These are phyloP conservation scores for Cutaneotrichosporon mucoides DNA, from an alignment of 1,284 basidiomycete species.

Conservation along the genomic window DNA sequence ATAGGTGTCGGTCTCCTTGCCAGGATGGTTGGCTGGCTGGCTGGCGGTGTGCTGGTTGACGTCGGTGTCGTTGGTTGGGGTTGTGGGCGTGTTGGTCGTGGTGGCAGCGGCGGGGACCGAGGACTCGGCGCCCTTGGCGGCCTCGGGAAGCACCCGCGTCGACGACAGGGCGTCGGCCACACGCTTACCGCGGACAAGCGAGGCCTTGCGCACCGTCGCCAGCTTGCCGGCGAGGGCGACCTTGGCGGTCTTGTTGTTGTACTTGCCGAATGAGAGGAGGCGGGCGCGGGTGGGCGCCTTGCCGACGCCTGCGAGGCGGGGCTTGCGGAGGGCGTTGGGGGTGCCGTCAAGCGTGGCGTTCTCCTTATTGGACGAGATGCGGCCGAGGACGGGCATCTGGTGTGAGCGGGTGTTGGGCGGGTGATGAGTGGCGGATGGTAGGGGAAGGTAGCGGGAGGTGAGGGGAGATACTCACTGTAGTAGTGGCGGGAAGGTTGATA, in stretches of 20 bases:
- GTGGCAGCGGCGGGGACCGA: too few species aligned
- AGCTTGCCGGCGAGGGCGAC: not conserved
- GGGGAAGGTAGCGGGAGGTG: not conserved
- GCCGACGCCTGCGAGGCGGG: slow-evolving; percentile 12
- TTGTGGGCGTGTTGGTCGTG: too few species aligned
- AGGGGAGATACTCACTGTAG: not conserved
- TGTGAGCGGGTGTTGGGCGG: not conserved
- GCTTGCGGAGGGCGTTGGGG: slow-evolving; percentile 10
- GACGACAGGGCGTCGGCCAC: not conserved
- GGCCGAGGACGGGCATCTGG: slow-evolving; percentile 5
- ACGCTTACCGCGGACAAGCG: slow-evolving; percentile 19
- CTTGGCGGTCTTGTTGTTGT: slow-evolving; percentile 16
- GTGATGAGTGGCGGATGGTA: too few species aligned
- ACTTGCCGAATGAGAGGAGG: not conserved
- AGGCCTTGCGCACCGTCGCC: slow-evolving; percentile 8
- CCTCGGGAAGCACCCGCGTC: too few species aligned
- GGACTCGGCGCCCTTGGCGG: too few species aligned
- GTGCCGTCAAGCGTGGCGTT: slow-evolving; percentile 12
- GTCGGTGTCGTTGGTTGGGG: too few species aligned
- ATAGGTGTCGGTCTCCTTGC: too few species aligned
- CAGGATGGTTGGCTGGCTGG: too few species aligned
- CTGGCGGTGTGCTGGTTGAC: too few species aligned
- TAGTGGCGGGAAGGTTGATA: too few species aligned
- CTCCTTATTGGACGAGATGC: slow-evolving; percentile 28
- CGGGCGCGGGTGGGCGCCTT: slow-evolving; percentile 1